Evolutionary conservation across 192 early-diverging fungal genomes (phyloP).

Genomic region (Coemansia sp.): DNA sequence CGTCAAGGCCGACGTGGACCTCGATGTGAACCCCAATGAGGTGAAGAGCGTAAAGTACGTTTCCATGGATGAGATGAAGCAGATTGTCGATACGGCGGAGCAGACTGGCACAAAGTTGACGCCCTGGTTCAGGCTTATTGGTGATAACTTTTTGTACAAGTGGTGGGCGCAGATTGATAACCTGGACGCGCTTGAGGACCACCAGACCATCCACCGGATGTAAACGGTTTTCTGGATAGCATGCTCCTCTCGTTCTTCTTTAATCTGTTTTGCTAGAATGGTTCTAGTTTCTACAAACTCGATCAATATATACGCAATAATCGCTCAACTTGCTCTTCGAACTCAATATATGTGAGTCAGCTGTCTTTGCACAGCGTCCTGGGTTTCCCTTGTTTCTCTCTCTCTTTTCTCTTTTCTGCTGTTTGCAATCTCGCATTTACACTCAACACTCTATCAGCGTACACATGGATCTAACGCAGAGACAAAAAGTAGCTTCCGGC

Average conservation of each 20-base stretch:
- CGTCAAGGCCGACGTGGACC: constrained; percentile 70
- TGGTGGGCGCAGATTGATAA: constrained; percentile 92
- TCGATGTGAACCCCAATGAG: constrained; percentile 86
- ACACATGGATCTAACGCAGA: constrained; percentile 3
- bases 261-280: too few relatives aligned
- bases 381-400: not conserved
- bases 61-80: constrained; percentile 74
- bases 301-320: too few relatives aligned
- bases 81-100: constrained; percentile 63
- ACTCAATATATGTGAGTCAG: not conserved
- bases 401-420: not conserved
- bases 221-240: not conserved
- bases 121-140: constrained; percentile 96
- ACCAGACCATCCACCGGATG: constrained; percentile 67
- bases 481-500: constrained; percentile 16
- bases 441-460: not conserved
- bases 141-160: constrained; percentile 86
- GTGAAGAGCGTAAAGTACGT: constrained; percentile 82
- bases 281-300: too few relatives aligned
- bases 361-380: not conserved
- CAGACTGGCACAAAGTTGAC: constrained; percentile 68
- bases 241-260: too few relatives aligned
- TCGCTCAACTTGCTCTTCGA: too few relatives aligned
- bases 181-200: constrained; percentile 60
- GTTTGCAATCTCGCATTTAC: too few relatives aligned